A percentile compares a stretch with the other conserved stretches of the same genome.
Conservation (phyloP, 208 protist genomes). For the Leishmania braziliensis region DNA sequence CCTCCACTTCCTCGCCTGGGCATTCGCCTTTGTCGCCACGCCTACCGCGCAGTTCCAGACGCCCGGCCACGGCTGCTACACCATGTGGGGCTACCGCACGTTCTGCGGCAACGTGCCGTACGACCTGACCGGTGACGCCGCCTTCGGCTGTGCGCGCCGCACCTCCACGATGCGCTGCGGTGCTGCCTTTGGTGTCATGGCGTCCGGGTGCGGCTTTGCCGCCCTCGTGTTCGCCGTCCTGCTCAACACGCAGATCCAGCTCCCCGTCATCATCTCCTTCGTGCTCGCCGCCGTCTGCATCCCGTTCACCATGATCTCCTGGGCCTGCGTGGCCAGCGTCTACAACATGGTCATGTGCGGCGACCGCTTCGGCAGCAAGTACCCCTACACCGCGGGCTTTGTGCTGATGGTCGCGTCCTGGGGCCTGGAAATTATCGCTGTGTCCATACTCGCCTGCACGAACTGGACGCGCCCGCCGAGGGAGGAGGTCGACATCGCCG, state of each 20-base stretch:
- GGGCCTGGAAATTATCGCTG: constrained; percentile 40
- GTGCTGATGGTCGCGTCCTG: constrained; percentile 46
- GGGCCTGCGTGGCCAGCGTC: constrained; percentile 51
- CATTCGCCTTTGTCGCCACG: constrained; percentile 44
- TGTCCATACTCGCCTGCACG: constrained; percentile 25
- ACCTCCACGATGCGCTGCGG: constrained; percentile 40
- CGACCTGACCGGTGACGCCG: constrained; percentile 19
- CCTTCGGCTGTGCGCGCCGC: constrained; percentile 31
- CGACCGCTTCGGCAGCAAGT: constrained; percentile 18
- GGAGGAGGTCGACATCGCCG: constrained; percentile 15
- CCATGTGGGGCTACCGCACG: constrained; percentile 45
- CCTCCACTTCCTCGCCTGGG: constrained; percentile 39
- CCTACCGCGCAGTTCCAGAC: constrained; percentile 34
- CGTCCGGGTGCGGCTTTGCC: constrained; percentile 35
- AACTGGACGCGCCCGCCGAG: constrained; percentile 24
- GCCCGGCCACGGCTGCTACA: constrained; percentile 36
- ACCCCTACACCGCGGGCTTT: constrained; percentile 46
- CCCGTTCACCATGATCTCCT: constrained; percentile 44
- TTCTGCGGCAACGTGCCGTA: constrained; percentile 43
- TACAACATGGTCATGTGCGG: constrained; percentile 39
- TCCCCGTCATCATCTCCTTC: constrained; percentile 27
- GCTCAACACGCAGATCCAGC: constrained; percentile 28
- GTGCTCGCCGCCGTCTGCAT: constrained; percentile 35
- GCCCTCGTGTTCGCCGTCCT: constrained; percentile 37
- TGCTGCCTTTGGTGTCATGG: constrained; percentile 44